A percentile compares a stretch with the other conserved stretches of the same genome.
Conservation (phyloP, 768 basidiomycete genomes). For the Lactarius hengduanensis region DNA sequence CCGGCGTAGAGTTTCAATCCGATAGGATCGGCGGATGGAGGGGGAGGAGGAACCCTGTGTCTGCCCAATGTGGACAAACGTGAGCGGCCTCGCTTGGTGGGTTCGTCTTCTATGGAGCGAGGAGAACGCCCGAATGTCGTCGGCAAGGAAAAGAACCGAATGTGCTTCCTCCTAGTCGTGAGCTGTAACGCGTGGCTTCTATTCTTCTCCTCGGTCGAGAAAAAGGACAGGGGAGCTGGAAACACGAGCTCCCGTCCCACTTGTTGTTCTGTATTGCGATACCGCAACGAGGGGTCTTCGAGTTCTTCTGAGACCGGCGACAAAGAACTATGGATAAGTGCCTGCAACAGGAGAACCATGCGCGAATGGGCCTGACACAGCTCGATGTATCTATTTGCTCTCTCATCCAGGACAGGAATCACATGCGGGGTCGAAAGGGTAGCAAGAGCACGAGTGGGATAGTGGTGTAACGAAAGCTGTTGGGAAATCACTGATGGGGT, state of each 20-base stretch:
- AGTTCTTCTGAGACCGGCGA: slow-evolving; percentile 37
- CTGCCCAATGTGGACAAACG: slow-evolving; percentile 40
- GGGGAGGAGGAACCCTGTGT: slow-evolving; percentile 39
- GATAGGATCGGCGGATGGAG: slow-evolving; percentile 47
- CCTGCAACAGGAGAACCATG: slow-evolving; percentile 70
- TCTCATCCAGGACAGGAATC: slow-evolving; percentile 35
- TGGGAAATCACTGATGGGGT: slow-evolving; percentile 58
- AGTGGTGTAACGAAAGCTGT: slow-evolving; percentile 60
- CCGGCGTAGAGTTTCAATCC: slow-evolving; percentile 47
- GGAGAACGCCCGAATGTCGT: not conserved
- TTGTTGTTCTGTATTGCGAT: slow-evolving; percentile 30
- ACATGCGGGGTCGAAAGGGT: slow-evolving; percentile 44
- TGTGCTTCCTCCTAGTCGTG: not conserved
- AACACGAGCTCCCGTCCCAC: slow-evolving; percentile 61
- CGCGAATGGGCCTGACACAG: slow-evolving; percentile 68
- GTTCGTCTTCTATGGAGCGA: slow-evolving; percentile 11
- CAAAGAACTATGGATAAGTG: slow-evolving; percentile 62
- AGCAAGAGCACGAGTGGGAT: slow-evolving; percentile 65
- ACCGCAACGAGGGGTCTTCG: slow-evolving; percentile 35
- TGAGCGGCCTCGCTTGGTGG: slow-evolving; percentile 22
- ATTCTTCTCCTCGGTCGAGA: slow-evolving; percentile 17
- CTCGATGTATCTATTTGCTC: slow-evolving; percentile 42
- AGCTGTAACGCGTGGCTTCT: not conserved
- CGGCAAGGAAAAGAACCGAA: slow-evolving; percentile 11
- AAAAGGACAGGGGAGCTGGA: slow-evolving; percentile 68